A percentile compares a stretch with the other conserved stretches of the same genome.
Conservation (phyloP, 1,139 yeast species). For the Sugiyamaella novakii region DNA sequence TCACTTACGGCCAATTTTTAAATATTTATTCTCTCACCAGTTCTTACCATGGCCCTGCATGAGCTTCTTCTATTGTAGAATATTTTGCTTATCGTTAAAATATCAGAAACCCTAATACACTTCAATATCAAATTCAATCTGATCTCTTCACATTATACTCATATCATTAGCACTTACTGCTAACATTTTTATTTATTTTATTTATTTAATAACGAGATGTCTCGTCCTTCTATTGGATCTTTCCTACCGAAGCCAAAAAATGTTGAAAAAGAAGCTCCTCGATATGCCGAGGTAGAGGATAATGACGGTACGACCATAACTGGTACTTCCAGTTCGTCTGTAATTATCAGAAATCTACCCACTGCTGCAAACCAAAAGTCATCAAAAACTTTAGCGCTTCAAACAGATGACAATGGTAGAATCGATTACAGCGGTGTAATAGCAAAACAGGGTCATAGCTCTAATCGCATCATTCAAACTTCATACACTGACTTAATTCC, state of each 20-base stretch:
- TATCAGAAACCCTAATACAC: conserved; percentile 9
- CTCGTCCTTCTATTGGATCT: conserved; percentile 15
- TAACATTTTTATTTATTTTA: conserved; percentile 2
- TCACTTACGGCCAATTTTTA: no score
- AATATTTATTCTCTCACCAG: no score
- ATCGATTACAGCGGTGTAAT: conserved; percentile 40
- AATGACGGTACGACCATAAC: background rate
- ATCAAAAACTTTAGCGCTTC: conserved; percentile 25
- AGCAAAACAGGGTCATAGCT: conserved; percentile 43
- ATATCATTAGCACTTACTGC: no score
- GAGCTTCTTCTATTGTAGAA: conserved; percentile 5
- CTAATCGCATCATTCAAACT: conserved; percentile 42
- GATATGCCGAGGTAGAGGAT: conserved; percentile 6
- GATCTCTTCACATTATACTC: no score
- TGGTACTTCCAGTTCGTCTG: background rate
- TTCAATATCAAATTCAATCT: background rate
- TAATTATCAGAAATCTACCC: conserved; percentile 1
- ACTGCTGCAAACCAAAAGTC: background rate
- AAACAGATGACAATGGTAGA: conserved; percentile 40
- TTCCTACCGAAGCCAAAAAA: conserved; percentile 18
- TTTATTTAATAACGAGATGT: conserved; percentile 7
- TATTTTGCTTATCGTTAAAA: background rate
- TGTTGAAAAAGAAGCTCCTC: conserved; percentile 11
- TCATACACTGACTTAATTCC: conserved; percentile 52
- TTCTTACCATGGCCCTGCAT: no score